These are phyloP conservation scores for Lactarius hengduanensis DNA, from an alignment of 768 basidiomycete species.

Conservation along the genomic window DNA sequence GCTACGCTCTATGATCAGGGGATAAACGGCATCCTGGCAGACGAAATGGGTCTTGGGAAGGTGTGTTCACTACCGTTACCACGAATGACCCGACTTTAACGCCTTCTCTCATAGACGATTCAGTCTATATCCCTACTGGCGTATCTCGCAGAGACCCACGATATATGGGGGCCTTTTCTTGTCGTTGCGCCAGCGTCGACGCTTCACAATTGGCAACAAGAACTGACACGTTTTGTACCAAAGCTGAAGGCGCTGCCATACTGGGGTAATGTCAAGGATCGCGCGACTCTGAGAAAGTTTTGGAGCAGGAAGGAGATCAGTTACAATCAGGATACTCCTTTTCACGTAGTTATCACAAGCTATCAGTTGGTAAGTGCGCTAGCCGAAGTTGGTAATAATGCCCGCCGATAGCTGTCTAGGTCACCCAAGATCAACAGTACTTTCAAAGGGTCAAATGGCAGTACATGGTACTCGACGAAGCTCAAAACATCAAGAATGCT, in stretches of 20 bases:
- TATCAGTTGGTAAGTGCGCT: constrained; percentile 77
- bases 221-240: constrained; percentile 94
- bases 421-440: constrained; percentile 96
- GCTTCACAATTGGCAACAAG: constrained; percentile 99
- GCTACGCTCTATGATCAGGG: constrained; percentile 98
- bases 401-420: constrained; percentile 42
- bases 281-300: constrained; percentile 90
- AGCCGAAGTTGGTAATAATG: background rate
- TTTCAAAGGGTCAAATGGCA: constrained; percentile 99
- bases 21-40: constrained; percentile 98
- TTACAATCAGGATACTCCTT: constrained; percentile 92
- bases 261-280: constrained; percentile 97
- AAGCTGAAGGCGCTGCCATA: constrained; percentile 92
- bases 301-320: constrained; percentile 98
- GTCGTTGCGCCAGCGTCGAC: constrained; percentile 98
- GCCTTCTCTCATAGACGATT: constrained; percentile 62
- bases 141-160: constrained; percentile 94
- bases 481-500: constrained; percentile 99
- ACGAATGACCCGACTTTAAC: constrained; percentile 27
- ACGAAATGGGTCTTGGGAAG: constrained; percentile 97
- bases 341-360: constrained; percentile 95
- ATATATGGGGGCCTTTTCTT: constrained; percentile 99
- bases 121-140: constrained; percentile 96
- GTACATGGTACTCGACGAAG: constrained; percentile 99
- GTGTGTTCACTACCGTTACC: constrained; percentile 38